These are phyloP conservation scores for Amanita phalloides DNA, from an alignment of 768 basidiomycete species.

Conservation along the genomic window DNA sequence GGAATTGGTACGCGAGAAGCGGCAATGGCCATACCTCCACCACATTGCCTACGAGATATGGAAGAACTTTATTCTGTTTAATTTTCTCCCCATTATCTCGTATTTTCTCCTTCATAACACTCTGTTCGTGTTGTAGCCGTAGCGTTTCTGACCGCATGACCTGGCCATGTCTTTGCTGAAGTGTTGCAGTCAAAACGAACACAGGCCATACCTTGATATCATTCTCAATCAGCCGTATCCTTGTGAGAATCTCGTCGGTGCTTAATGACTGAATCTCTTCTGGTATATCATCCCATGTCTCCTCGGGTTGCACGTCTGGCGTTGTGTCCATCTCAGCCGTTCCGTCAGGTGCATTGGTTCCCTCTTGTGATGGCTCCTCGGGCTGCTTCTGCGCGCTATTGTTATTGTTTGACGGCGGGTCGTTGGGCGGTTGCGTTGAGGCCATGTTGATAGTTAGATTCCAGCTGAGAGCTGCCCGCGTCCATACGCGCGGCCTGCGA, in stretches of 20 bases:
- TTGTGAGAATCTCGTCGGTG: conserved; percentile 82
- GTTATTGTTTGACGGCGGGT: conserved; percentile 32
- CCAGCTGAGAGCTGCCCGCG: conserved; percentile 20
- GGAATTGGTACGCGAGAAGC: too few relatives aligned
- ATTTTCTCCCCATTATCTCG: conserved; percentile 97
- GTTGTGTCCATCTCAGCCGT: conserved; percentile 59
- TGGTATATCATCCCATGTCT: conserved; percentile 88
- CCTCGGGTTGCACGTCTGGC: conserved; percentile 58
- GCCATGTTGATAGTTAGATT: conserved; percentile 33
- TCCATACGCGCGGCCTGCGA: conserved; percentile 26
- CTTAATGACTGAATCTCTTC: conserved; percentile 69
- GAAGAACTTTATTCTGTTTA: conserved; percentile 98
- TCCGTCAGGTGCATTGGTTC: conserved; percentile 19
- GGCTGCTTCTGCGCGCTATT: conserved; percentile 34
- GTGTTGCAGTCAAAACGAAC: neutral
- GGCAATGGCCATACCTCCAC: conserved; percentile 64
- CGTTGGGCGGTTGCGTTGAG: conserved; percentile 36
- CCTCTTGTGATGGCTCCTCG: conserved; percentile 21
- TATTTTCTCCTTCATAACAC: conserved; percentile 97
- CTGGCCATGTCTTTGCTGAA: conserved; percentile 27
- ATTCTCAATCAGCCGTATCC: conserved; percentile 91
- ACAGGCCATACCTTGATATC: conserved; percentile 70
- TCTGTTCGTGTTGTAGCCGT: conserved; percentile 89
- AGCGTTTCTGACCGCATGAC: conserved; percentile 95
- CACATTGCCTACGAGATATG: conserved; percentile 95